Evolutionary conservation across 306 rosid genomes (phyloP).

Genomic region (Geum urbanum): DNA sequence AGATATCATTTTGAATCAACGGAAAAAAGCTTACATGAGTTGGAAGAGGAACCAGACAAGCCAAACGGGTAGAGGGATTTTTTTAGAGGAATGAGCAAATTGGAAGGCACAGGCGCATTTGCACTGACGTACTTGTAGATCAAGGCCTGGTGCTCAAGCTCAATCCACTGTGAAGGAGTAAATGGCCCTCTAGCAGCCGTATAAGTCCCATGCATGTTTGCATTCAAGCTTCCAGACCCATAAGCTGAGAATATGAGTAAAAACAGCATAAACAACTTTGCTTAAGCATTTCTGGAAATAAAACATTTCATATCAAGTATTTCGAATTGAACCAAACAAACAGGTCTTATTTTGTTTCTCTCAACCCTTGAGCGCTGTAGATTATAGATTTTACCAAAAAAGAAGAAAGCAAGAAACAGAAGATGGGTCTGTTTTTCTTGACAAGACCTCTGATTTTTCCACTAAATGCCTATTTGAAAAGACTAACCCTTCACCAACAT

Average conservation of each 20-base stretch:
- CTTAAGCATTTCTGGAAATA: background rate
- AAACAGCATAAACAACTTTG: slow-evolving; percentile 1
- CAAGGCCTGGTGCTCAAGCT: slow-evolving; percentile 60
- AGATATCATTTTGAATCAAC: background rate
- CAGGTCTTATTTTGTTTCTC: slow-evolving; percentile 6
- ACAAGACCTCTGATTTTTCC: slow-evolving; percentile 20
- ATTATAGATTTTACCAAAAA: background rate
- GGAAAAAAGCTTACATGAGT: slow-evolving; percentile 36
- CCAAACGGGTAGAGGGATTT: slow-evolving; percentile 40
- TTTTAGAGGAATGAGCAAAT: slow-evolving; percentile 46
- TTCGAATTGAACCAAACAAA: background rate
- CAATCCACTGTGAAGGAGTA: slow-evolving; percentile 56
- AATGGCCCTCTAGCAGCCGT: slow-evolving; percentile 41
- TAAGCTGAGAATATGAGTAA: slow-evolving; percentile 29
- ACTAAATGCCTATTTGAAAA: slow-evolving; percentile 21
- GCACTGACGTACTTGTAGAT: slow-evolving; percentile 51
- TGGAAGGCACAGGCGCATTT: slow-evolving; percentile 48
- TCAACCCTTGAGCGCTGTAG: slow-evolving; percentile 15
- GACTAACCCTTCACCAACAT: background rate
- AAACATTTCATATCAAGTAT: background rate
- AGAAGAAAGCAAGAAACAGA: background rate
- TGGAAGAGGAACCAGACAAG: slow-evolving; percentile 32
- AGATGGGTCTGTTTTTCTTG: slow-evolving; percentile 14
- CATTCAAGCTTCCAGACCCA: slow-evolving; percentile 37
- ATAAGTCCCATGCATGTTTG: slow-evolving; percentile 37